These are phyloP conservation scores for Talaromyces sp. DNA, from an alignment of 2,329 filamentous ascomycete genomes.

Conservation along the genomic window DNA sequence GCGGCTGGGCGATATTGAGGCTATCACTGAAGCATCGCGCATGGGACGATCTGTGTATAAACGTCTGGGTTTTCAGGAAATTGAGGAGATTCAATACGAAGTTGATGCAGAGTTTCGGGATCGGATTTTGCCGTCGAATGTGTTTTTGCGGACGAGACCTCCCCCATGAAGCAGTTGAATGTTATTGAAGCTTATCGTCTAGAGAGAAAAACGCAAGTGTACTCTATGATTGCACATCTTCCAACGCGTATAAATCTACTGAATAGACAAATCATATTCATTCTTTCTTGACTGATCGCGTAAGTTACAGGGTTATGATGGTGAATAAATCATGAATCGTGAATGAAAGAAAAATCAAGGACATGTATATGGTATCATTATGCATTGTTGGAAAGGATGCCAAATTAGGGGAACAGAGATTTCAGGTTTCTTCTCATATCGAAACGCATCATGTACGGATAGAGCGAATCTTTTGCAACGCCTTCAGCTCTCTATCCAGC, in stretches of 20 bases:
- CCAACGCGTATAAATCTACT: too few relatives aligned
- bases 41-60: slow-evolving; percentile 50
- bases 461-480: slow-evolving; percentile 16
- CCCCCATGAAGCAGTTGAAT: neutral
- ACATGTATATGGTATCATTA: slow-evolving; percentile 1
- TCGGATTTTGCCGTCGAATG: slow-evolving; percentile 40
- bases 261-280: neutral
- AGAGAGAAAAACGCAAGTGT: neutral
- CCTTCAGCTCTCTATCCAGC: slow-evolving; percentile 17
- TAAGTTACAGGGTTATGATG: neutral
- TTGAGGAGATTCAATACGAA: slow-evolving; percentile 45
- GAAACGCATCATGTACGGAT: slow-evolving; percentile 10
- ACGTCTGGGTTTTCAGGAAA: slow-evolving; percentile 47
- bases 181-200: neutral
- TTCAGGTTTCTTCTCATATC: neutral
- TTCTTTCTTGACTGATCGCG: neutral
- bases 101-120: slow-evolving; percentile 45
- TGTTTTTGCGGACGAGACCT: slow-evolving; percentile 46
- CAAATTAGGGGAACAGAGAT: neutral
- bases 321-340: neutral
- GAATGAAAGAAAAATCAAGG: neutral
- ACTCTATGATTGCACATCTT: too few relatives aligned
- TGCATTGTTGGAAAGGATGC: neutral
- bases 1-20: slow-evolving; percentile 32
- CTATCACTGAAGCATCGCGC: slow-evolving; percentile 46